Conservation (phyloP, 1,284 basidiomycete genomes). For the Irpex sp. region DNA sequence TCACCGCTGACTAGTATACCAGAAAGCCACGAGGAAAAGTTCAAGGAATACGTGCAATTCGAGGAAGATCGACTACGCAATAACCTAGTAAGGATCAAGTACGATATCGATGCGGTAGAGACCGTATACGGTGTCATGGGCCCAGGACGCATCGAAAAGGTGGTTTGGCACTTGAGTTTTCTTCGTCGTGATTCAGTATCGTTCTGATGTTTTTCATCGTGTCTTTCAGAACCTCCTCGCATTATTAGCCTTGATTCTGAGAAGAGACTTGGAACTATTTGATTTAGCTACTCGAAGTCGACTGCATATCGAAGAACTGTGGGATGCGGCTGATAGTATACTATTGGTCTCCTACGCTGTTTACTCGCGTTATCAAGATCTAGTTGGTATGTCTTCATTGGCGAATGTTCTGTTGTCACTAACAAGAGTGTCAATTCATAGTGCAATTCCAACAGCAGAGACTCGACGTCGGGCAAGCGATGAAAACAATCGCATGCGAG, state of each 20-base stretch:
- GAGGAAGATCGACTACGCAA: conserved; percentile 18
- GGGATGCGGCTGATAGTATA: conserved; percentile 8
- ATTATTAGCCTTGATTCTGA: conserved; percentile 22
- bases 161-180: background rate
- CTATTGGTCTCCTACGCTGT: conserved; percentile 7
- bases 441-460: conserved; percentile 12
- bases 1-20: background rate
- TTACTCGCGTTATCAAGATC: background rate
- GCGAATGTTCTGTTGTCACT: background rate
- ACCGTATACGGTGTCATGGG: conserved; percentile 22
- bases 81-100: conserved; percentile 23
- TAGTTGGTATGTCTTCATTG: conserved; percentile 1
- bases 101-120: conserved; percentile 22
- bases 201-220: background rate
- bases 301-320: conserved; percentile 13
- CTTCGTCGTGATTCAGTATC: background rate
- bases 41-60: conserved; percentile 13
- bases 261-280: conserved; percentile 22
- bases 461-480: conserved; percentile 8
- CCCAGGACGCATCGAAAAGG: conserved; percentile 20
- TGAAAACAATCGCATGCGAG: conserved; percentile 16
- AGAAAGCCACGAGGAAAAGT: conserved; percentile 1
- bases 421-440: background rate
- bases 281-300: conserved; percentile 11
- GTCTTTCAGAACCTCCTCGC: conserved; percentile 20